Percentiles rank a stretch among this genome's conserved stretches.
phyloP scores from a whole-genome alignment of 345 rosid genomes.

The Populus euphratica region DNA sequence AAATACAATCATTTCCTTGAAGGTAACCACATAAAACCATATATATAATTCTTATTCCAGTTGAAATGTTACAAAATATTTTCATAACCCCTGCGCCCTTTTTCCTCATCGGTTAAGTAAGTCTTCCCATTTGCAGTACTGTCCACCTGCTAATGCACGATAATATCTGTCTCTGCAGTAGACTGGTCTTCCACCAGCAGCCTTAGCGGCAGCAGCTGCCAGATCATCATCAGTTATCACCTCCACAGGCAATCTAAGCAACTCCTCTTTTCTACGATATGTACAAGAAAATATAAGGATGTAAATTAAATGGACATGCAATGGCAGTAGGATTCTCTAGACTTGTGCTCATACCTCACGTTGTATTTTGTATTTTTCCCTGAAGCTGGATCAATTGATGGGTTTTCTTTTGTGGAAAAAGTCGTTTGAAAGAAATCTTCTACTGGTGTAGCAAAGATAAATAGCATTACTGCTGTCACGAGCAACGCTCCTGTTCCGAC shows the following conservation, averaged over 20 bases:
- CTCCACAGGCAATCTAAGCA: constrained; percentile 66
- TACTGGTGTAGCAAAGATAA: constrained; percentile 76
- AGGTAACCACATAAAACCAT: not conserved
- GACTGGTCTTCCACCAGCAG: constrained; percentile 95
- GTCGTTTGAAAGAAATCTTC: constrained; percentile 56
- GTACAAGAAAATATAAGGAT: not conserved
- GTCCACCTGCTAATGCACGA: constrained; percentile 95
- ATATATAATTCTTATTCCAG: not conserved
- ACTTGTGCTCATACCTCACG: constrained; percentile 47
- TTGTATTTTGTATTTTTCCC: constrained; percentile 51
- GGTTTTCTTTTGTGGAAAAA: constrained; percentile 34
- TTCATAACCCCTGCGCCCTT: constrained; percentile 1
- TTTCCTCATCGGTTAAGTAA: constrained; percentile 32
- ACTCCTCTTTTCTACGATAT: constrained; percentile 58
- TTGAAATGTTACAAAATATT: constrained; percentile 7
- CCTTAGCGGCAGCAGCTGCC: constrained; percentile 94
- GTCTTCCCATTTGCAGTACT: constrained; percentile 99
- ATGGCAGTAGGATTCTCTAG: constrained; percentile 1
- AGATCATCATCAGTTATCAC: constrained; percentile 67
- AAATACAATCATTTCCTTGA: not conserved
- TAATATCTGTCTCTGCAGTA: constrained; percentile 93
- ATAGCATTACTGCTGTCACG: constrained; percentile 59
- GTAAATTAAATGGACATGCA: not conserved
- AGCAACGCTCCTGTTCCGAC: constrained; percentile 78
- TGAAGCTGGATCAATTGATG: constrained; percentile 39